Evolutionary conservation across 108 stramenopile species (phyloP).

Genomic region (Nannochloropsis gaditana): DNA sequence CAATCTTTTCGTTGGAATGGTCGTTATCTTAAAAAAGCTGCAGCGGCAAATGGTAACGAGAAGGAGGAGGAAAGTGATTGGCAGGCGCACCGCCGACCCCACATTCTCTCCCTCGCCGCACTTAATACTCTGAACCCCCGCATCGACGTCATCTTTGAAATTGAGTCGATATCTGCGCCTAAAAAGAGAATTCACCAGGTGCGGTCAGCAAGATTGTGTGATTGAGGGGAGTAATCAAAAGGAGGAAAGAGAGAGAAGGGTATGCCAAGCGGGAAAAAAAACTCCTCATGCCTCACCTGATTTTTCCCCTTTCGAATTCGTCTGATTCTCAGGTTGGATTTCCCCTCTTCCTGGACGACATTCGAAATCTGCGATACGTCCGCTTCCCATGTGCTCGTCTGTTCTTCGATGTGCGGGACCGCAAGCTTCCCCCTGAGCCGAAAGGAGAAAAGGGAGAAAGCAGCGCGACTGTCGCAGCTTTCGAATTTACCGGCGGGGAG

Average conservation of each 20-base stretch:
- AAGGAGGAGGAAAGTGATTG: neutral
- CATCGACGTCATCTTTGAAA: neutral
- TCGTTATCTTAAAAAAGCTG: neutral
- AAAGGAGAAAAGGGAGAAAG: neutral
- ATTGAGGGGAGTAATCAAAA: neutral
- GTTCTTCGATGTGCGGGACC: neutral
- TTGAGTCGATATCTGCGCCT: neutral
- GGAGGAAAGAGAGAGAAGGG: neutral
- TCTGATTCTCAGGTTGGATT: neutral
- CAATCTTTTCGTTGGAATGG: neutral
- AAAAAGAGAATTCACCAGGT: constrained; percentile 17
- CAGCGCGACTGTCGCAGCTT: neutral
- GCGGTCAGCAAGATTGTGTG: neutral
- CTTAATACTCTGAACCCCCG: neutral
- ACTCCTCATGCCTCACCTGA: neutral
- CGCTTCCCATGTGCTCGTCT: neutral
- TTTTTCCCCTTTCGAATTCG: neutral
- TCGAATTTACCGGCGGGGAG: constrained; percentile 5
- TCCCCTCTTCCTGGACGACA: neutral
- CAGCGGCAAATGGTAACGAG: neutral
- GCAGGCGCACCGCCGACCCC: constrained; percentile 2
- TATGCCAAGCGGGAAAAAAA: neutral
- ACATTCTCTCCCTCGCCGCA: neutral
- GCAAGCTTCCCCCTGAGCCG: too few relatives aligned
- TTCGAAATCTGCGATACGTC: neutral